Evolutionary conservation across 164 flowering plant genomes (phyloP).

Genomic region (Aristolochia contorta): DNA sequence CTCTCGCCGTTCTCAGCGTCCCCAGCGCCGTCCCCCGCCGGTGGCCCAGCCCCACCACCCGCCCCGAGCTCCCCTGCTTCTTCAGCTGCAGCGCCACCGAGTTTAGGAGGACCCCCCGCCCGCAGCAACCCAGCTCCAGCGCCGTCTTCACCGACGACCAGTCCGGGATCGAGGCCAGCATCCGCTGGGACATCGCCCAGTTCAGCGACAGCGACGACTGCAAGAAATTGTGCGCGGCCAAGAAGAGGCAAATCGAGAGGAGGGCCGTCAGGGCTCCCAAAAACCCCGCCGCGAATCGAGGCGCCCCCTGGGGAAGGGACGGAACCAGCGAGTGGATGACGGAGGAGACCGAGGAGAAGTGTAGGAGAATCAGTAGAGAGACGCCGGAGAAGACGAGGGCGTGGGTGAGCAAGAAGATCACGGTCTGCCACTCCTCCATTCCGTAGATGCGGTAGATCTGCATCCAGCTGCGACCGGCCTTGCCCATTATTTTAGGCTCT

Average conservation of each 20-base stretch:
- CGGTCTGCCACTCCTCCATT: conserved; percentile 72
- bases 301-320: conserved; percentile 30
- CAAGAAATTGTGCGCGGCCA: conserved; percentile 71
- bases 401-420: conserved; percentile 48
- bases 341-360: conserved; percentile 36
- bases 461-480: conserved; percentile 34
- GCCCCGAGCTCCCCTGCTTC: conserved; percentile 80
- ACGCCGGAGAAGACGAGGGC: conserved; percentile 49
- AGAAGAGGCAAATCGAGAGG: conserved; percentile 64
- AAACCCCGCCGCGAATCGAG: conserved; percentile 72
- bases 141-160: conserved; percentile 80
- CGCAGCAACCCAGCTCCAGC: conserved; percentile 77
- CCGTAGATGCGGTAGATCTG: conserved; percentile 96
- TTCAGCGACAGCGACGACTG: conserved; percentile 67
- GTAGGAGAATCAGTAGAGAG: conserved; percentile 48
- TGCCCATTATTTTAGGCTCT: not conserved
- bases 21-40: conserved; percentile 23
- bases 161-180: conserved; percentile 57
- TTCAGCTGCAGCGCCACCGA: conserved; percentile 87
- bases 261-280: conserved; percentile 65
- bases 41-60: conserved; percentile 79
- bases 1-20: conserved; percentile 60
- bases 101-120: conserved; percentile 80
- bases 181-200: conserved; percentile 80
- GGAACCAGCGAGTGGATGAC: conserved; percentile 24